These are phyloP conservation scores for Penicillium hesseltinei DNA, from an alignment of 2,329 filamentous ascomycete genomes.

Conservation along the genomic window DNA sequence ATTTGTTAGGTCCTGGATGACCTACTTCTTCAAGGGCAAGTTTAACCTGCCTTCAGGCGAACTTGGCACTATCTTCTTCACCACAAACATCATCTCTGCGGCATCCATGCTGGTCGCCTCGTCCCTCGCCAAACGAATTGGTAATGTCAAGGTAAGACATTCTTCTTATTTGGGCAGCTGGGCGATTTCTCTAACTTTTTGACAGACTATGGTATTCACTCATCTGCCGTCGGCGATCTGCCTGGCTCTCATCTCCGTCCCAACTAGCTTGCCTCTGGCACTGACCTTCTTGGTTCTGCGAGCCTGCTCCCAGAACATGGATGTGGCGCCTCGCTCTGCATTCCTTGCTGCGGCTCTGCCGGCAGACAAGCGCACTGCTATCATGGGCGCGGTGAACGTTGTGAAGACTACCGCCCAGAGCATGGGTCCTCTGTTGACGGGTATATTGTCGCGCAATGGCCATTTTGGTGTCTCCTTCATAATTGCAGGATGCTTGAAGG, in stretches of 20 bases:
- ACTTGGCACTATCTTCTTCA: constrained; percentile 55
- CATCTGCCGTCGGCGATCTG: constrained; percentile 68
- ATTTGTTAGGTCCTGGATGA: constrained; percentile 48
- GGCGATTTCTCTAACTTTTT: constrained; percentile 13
- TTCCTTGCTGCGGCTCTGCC: constrained; percentile 66
- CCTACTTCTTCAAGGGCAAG: constrained; percentile 57
- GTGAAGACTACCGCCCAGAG: constrained; percentile 65
- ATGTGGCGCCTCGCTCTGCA: constrained; percentile 66
- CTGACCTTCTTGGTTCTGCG: constrained; percentile 62
- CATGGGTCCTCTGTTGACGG: constrained; percentile 62
- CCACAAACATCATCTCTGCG: constrained; percentile 44
- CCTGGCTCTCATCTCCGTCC: constrained; percentile 61
- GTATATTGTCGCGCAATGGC: constrained; percentile 56
- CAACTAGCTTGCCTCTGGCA: constrained; percentile 53
- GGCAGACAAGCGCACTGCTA: constrained; percentile 65
- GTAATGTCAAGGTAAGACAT: constrained; percentile 47
- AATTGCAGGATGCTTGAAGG: constrained; percentile 62
- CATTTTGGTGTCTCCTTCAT: constrained; percentile 64
- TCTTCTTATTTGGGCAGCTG: constrained; percentile 1
- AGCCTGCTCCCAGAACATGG: constrained; percentile 65
- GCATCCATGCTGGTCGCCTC: constrained; percentile 51
- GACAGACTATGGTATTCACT: constrained; percentile 72
- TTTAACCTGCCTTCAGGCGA: constrained; percentile 53
- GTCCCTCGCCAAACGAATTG: constrained; percentile 65
- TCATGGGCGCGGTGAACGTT: constrained; percentile 69